Evolutionary conservation across 257 asterid genomes (phyloP).

Genomic region (Jaltomata sinuosa): DNA sequence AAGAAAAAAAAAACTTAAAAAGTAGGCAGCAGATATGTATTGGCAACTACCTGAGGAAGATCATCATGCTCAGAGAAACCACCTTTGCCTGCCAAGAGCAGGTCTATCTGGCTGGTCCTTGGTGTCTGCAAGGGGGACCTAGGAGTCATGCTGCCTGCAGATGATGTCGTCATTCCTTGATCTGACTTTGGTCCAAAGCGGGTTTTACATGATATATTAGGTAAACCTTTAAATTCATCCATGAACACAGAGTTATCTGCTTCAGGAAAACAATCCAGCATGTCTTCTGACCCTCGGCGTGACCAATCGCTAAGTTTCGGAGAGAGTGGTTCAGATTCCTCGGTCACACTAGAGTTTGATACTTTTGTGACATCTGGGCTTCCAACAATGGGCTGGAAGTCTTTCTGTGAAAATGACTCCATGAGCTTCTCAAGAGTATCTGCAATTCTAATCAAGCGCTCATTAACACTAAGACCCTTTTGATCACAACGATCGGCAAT

Average conservation of each 20-base stretch:
- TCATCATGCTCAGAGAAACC: constrained; percentile 92
- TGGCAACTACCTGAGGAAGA: constrained; percentile 71
- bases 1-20: not conserved
- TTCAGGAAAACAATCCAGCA: constrained; percentile 84
- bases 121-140: constrained; percentile 94
- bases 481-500: constrained; percentile 96
- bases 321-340: constrained; percentile 83
- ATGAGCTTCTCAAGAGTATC: constrained; percentile 90
- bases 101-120: constrained; percentile 68
- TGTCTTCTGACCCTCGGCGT: constrained; percentile 95
- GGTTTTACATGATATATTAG: constrained; percentile 81
- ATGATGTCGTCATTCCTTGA: constrained; percentile 96
- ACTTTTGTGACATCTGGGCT: constrained; percentile 82
- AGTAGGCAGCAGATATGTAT: not conserved
- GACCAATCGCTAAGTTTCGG: constrained; percentile 98
- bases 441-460: constrained; percentile 70
- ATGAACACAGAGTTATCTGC: constrained; percentile 57
- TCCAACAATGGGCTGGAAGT: constrained; percentile 47
- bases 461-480: constrained; percentile 85
- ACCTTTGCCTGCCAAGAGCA: constrained; percentile 80
- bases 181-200: constrained; percentile 96
- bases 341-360: constrained; percentile 73
- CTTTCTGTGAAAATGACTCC: constrained; percentile 73
- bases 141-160: constrained; percentile 99
- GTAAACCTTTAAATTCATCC: constrained; percentile 81